Conservation (phyloP, 139 green algal species). For the Tetradesmus obliquus region DNA sequence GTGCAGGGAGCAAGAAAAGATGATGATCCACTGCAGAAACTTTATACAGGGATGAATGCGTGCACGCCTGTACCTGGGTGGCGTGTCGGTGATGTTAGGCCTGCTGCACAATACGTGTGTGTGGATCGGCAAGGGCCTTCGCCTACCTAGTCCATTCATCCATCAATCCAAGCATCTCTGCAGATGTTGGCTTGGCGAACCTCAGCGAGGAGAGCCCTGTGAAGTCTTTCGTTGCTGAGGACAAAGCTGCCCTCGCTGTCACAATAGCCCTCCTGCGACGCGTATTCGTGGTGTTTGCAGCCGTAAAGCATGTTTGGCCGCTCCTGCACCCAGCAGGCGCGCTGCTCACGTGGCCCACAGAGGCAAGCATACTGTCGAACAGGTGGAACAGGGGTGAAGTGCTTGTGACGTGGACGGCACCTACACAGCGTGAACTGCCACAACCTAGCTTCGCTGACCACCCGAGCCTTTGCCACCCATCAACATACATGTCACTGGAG, state of each 20-base stretch:
- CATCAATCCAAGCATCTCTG: conserved; percentile 14
- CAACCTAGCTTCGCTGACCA: too few species aligned
- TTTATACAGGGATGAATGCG: neutral
- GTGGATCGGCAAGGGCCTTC: neutral
- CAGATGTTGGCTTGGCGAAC: neutral
- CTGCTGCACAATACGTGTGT: neutral
- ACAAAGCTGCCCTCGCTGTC: neutral
- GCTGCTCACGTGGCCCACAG: neutral
- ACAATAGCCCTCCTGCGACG: neutral
- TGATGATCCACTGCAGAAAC: too few species aligned
- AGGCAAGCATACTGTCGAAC: neutral
- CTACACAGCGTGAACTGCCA: too few species aligned
- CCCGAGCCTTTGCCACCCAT: too few species aligned
- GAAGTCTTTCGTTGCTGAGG: neutral
- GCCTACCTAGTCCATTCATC: conserved; percentile 1
- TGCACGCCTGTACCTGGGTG: neutral
- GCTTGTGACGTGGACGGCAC: neutral
- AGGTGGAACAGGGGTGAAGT: neutral
- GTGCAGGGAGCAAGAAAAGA: neutral
- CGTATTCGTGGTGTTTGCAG: neutral
- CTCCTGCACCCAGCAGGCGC: neutral
- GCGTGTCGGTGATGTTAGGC: neutral
- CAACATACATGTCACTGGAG: too few species aligned
- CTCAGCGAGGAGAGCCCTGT: neutral
- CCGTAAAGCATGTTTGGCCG: neutral